Evolutionary conservation across 1,284 basidiomycete genomes (phyloP), one percentile per base, ranked within the genome.

Genomic region (Gymnopus androsaceus): DNA sequence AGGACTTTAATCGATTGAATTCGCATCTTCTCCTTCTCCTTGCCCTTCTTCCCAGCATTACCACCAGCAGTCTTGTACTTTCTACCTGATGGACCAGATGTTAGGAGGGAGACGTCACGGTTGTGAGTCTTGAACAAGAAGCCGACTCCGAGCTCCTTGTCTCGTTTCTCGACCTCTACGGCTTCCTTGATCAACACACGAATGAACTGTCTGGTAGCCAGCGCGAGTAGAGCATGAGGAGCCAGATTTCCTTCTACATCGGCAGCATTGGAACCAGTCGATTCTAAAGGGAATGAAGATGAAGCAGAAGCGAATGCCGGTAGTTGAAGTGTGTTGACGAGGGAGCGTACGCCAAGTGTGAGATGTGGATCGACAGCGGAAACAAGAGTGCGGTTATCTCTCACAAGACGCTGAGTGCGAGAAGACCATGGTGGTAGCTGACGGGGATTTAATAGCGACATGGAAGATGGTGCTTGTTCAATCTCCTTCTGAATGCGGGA

Each of bases 151-250:
- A 48, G 36, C 4, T 53, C 57, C 25, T 69, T 69, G 58, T 77
- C 71, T 34, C 61, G 59, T 34, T 65, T 64, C 25, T 69, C 66
- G 36, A 69, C 65, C 12, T 71, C 65, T 33, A 75, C 47, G 31
- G 73, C 77, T 31, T 66, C 65, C 31, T 64, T 59, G 19, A 77
- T 63, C 46, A 78, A 60, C 0, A 59, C 59, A n/a, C 66, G 67
- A 6, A 77, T 55, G 50, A 80, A 72, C 27, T 56, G 61, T 56
- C 70, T 69, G 27, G 73, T 64, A 9, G 70, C 63, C 15, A 80
- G 60, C 9, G 78, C 70, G 25, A 85, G 67, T 31, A 78, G 57
- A 4, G 79, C 80, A 55, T 71, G 68, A 9, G 81, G 75, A 21
- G 75, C 75, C 6, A 84, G 68, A n/a, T 63, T 61, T 5, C 62